Evolutionary conservation across 768 basidiomycete genomes (phyloP), one percentile per base, ranked within the genome.

Genomic region (Lactarius evosmus): DNA sequence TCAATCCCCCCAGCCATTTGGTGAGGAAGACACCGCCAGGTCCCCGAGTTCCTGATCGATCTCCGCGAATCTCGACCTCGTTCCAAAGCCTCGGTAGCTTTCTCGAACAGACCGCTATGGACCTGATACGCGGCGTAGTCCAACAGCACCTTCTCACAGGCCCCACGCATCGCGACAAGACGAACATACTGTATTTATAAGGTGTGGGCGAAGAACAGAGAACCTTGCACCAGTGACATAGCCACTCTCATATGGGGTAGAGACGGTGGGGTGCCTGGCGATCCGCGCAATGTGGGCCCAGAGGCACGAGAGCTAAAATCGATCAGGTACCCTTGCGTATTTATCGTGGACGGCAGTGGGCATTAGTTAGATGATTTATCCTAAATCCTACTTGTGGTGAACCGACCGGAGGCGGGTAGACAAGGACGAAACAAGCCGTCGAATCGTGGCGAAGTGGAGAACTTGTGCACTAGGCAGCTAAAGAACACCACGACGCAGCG

Each of bases 81-180:
- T 34, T 58, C 57, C 12, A 58, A 44, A 16, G 44, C 49, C 57
- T 58, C 41, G 44, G 49, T 34, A 2, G 57, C 57, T 22, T 5
- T 1, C 17, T 52, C 34, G 16, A 60, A 19, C 27, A 29, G 34
- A 7, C 49, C 50, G 2, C 2, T 17, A 4, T 25, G 16, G 27
- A 60, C 22, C 11, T 52, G 34, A 40, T 38, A 50, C n/a, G n/a
- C 1, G 9, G 36, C 36, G 36, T 38, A 49, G 22, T 49, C 46
- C 46, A 49, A 19, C 46, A n/a, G 50, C 8, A 27, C n/a, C 22
- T 38, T 50, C 25, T 27, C 49, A 11, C 25, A 9, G 27, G 25
- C 5, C 6, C 29, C 50, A 1, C 29, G 25, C 27, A 27, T 52
- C 2, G 14, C 36, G 11, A 25, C 36, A 19, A 60, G 50, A 6